phyloP scores from a whole-genome alignment of 1,284 basidiomycete genomes.

The Vanrija sp. region DNA sequence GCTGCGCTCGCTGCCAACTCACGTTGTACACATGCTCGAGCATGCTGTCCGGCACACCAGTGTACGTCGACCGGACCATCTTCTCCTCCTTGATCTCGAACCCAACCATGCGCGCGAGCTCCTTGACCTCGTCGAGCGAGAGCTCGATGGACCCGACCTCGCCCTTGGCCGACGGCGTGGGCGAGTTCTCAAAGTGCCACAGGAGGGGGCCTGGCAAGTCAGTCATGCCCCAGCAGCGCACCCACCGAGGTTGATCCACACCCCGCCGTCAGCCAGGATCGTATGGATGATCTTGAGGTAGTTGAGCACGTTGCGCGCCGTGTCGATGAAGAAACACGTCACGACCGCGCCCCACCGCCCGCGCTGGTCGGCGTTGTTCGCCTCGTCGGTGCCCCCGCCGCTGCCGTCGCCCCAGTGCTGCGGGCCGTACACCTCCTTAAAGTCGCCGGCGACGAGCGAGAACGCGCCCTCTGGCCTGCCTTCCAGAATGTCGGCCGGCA shows the following conservation, averaged over 20 bases:
- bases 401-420: slow-evolving; percentile 42
- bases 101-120: slow-evolving; percentile 68
- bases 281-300: slow-evolving; percentile 78
- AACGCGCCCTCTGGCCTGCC: slow-evolving; percentile 54
- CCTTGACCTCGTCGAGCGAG: slow-evolving; percentile 80
- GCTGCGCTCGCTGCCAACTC: slow-evolving; percentile 10
- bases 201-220: slow-evolving; percentile 62
- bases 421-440: slow-evolving; percentile 80
- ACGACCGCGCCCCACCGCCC: slow-evolving; percentile 83
- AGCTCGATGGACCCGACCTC: slow-evolving; percentile 71
- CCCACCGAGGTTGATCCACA: slow-evolving; percentile 78
- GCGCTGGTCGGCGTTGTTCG: slow-evolving; percentile 52
- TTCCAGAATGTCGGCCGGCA: slow-evolving; percentile 65
- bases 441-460: slow-evolving; percentile 86
- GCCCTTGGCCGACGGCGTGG: slow-evolving; percentile 60
- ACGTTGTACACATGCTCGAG: slow-evolving; percentile 82
- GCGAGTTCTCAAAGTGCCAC: slow-evolving; percentile 89
- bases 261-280: slow-evolving; percentile 73
- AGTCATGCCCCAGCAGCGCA: too few species aligned
- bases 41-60: slow-evolving; percentile 76
- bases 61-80: slow-evolving; percentile 79
- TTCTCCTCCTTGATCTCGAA: slow-evolving; percentile 82
- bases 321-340: slow-evolving; percentile 98
- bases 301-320: slow-evolving; percentile 87
- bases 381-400: slow-evolving; percentile 36